A percentile compares a stretch with the other conserved stretches of the same genome.
phyloP scores from a whole-genome alignment of 345 rosid genomes.

The Gossypium mustelinum region DNA sequence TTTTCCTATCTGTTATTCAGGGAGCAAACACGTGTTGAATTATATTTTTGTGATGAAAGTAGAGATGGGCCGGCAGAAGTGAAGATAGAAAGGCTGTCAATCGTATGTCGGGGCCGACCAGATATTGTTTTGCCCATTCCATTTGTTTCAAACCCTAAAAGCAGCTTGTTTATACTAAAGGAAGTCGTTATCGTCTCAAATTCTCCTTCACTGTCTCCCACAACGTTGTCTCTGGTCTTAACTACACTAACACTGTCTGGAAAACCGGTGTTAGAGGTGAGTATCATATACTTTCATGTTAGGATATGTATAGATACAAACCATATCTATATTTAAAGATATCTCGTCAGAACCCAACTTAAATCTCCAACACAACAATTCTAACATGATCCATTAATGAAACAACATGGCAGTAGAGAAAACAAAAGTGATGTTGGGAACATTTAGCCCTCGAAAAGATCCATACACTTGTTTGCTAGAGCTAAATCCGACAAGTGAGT shows the following conservation, averaged over 20 bases:
- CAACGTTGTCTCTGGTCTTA: conserved; percentile 81
- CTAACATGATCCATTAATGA: neutral
- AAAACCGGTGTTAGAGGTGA: conserved; percentile 66
- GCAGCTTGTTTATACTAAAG: conserved; percentile 60
- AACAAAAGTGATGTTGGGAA: conserved; percentile 66
- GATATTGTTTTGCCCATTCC: conserved; percentile 56
- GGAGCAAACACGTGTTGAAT: neutral
- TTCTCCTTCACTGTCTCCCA: conserved; percentile 58
- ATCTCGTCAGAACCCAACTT: too few relatives aligned
- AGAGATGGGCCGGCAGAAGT: conserved; percentile 68
- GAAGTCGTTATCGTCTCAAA: conserved; percentile 55
- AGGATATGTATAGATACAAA: neutral
- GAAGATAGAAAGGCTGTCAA: conserved; percentile 39
- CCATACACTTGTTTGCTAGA: conserved; percentile 37
- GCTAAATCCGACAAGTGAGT: too few relatives aligned
- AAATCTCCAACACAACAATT: too few relatives aligned
- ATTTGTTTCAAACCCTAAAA: conserved; percentile 50
- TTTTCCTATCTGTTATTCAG: neutral
- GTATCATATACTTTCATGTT: neutral
- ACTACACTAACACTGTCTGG: conserved; percentile 74
- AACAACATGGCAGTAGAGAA: conserved; percentile 43
- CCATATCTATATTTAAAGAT: too few relatives aligned
- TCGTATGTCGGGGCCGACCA: conserved; percentile 52
- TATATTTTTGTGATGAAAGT: conserved; percentile 12
- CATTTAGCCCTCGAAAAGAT: conserved; percentile 70